phyloP scores from a whole-genome alignment of 768 basidiomycete species.

The Panellus pusillus region DNA sequence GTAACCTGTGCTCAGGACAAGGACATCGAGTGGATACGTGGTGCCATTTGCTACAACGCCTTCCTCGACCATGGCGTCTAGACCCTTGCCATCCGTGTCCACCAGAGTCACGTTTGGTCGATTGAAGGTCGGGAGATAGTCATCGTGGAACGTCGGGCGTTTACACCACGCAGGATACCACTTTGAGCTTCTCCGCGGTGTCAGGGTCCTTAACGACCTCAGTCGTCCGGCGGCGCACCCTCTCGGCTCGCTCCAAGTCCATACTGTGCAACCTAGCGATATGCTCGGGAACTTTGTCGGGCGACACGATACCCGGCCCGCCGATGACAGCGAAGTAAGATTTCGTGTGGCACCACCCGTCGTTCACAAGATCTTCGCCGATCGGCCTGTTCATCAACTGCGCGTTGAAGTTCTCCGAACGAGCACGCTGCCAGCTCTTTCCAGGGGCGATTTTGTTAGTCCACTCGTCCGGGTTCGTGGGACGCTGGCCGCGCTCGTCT shows the following conservation, averaged over 20 bases:
- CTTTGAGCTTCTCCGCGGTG: conserved; percentile 16
- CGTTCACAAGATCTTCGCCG: conserved; percentile 8
- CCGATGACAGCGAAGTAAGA: conserved; percentile 10
- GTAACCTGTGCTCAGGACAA: conserved; percentile 17
- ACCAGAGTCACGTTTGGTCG: conserved; percentile 17
- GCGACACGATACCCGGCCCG: conserved; percentile 2
- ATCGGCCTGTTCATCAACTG: neutral
- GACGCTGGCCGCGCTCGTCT: conserved; percentile 18
- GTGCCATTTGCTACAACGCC: conserved; percentile 10
- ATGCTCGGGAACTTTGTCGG: conserved; percentile 4
- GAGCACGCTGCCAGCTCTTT: conserved; percentile 16
- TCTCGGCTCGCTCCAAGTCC: conserved; percentile 3
- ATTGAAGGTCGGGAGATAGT: conserved; percentile 22
- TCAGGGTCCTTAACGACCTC: conserved; percentile 13
- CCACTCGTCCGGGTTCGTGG: conserved; percentile 12
- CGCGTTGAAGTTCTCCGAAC: conserved; percentile 12
- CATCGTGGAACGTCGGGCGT: conserved; percentile 23
- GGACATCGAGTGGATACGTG: conserved; percentile 11
- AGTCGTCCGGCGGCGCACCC: neutral
- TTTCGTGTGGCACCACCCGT: conserved; percentile 1
- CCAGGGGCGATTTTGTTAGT: conserved; percentile 1
- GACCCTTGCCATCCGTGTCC: conserved; percentile 21
- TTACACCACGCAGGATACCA: conserved; percentile 24
- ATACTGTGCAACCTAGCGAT: conserved; percentile 1
- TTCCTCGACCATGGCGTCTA: neutral